phyloP scores from a whole-genome alignment of 257 asterid genomes.

The Solanum neorickii region DNA sequence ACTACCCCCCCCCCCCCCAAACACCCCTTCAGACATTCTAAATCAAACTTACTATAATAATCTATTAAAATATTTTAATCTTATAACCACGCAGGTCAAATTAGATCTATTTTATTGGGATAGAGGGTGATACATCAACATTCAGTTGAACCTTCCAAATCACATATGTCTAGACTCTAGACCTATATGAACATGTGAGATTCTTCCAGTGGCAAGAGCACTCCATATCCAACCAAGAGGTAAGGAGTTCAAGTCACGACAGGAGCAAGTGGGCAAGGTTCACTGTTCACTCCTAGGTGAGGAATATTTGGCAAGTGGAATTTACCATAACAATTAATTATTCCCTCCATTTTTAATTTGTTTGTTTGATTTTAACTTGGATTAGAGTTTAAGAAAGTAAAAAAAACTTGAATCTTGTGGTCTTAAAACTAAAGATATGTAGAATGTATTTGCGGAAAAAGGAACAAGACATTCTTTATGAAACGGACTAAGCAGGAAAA shows the following conservation, averaged over 20 bases:
- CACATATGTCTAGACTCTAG: background rate
- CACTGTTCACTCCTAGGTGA: background rate
- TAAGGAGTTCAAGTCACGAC: background rate
- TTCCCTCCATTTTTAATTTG: background rate
- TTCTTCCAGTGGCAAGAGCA: background rate
- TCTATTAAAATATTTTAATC: background rate
- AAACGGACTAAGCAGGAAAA: background rate
- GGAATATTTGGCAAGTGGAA: background rate
- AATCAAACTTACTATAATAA: background rate
- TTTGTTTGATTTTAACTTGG: background rate
- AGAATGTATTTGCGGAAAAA: background rate
- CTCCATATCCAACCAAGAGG: background rate
- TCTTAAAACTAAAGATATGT: background rate
- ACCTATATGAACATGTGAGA: background rate
- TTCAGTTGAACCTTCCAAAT: background rate
- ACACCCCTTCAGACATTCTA: background rate
- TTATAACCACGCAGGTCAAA: background rate
- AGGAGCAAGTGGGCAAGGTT: background rate
- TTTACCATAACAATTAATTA: background rate
- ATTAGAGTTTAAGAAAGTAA: background rate
- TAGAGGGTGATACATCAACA: background rate
- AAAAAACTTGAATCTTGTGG: background rate
- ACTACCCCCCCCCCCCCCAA: background rate
- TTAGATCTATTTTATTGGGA: background rate
- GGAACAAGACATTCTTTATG: background rate